These are phyloP conservation scores for Globisporangium nagaii DNA, from an alignment of 352 stramenopile species.

Conservation along the genomic window DNA sequence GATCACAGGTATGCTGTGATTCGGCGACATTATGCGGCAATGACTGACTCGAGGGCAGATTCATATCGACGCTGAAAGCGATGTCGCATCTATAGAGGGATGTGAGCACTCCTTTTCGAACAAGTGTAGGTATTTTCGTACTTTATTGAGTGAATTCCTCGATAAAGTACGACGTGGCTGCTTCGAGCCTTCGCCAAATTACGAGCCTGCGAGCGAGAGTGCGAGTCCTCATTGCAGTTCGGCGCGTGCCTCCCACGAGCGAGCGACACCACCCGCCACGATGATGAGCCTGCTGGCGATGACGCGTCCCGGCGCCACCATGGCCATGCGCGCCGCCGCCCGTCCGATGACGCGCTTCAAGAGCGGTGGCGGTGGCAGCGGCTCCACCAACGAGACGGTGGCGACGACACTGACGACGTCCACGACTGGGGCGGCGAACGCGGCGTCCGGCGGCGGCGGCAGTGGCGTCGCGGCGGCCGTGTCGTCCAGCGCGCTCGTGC, in stretches of 20 bases:
- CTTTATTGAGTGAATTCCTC: too few relatives aligned
- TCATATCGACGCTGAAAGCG: too few relatives aligned
- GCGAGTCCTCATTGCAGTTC: slow-evolving; percentile 3
- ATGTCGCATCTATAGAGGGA: too few relatives aligned
- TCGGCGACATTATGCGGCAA: too few relatives aligned
- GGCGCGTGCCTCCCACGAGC: neutral
- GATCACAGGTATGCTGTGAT: neutral
- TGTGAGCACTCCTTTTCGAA: too few relatives aligned
- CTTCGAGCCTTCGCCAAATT: too few relatives aligned
- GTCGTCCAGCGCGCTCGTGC: slow-evolving; percentile 5
- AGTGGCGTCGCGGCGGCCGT: neutral
- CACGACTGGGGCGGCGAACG: neutral
- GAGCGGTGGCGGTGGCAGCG: neutral
- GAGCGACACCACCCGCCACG: neutral
- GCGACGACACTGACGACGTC: neutral
- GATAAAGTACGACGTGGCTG: too few relatives aligned
- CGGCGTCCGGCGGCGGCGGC: neutral
- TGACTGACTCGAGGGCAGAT: neutral
- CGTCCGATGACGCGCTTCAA: slow-evolving; percentile 7
- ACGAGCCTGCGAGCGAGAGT: too few relatives aligned
- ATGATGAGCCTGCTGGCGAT: slow-evolving; percentile 15
- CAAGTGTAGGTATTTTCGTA: too few relatives aligned
- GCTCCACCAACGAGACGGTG: neutral
- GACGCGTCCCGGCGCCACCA: neutral
- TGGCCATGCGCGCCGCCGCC: neutral